Base-by-base conservation (phyloP, 805 yeast species). In the Brettanomyces naardenensis region DNA sequence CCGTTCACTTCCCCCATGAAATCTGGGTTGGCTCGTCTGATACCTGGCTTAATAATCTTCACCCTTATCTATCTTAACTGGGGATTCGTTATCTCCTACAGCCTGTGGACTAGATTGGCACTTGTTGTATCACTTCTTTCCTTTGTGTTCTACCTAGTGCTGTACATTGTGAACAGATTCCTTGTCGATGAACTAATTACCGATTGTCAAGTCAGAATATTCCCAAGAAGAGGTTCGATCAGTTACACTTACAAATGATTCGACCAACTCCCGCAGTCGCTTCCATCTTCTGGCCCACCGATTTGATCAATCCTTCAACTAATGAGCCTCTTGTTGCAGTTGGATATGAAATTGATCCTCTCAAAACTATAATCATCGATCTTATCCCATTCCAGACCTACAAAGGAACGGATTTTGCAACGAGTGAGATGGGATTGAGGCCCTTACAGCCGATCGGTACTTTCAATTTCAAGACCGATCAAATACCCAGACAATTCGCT, bases 231-330 rank as follows among this genome's bases (percentile, higher is more conserved):
- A 19, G 40, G 40, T 19, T 47, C 51, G 10, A 47, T 47, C 18
- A 19, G n/a, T 31, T 35, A 21, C 26, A 28, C 28, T 14, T 26
- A 31, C 14, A 29, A 20, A 26, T 5, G 19, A 40, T 17, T n/a
- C 26, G 21, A 38, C 9, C 28, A 23, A 23, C 10, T 9, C 26
- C 26, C 11, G n/a, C n/a, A n/a, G 33, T 37, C n/a, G 35, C 28
- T 3, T 32, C 52, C n/a, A 31, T 55, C 1, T 58, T 54, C 32
- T 59, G 64, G 64, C 64, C 64, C 9, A 36, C 41, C 10, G 62
- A 59, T 36, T 32, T 59, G 19, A 37, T 35, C 6, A 22, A 26
- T 9, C 31, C 41, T 4, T 23, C 35, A 4, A n/a, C 20, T 9
- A 20, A 21, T 4, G 34, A 45, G 11, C 41, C 46, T 6, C 40